These are phyloP conservation scores for Trichosanthes truncata DNA, from an alignment of 306 rosid genomes.

Conservation along the genomic window DNA sequence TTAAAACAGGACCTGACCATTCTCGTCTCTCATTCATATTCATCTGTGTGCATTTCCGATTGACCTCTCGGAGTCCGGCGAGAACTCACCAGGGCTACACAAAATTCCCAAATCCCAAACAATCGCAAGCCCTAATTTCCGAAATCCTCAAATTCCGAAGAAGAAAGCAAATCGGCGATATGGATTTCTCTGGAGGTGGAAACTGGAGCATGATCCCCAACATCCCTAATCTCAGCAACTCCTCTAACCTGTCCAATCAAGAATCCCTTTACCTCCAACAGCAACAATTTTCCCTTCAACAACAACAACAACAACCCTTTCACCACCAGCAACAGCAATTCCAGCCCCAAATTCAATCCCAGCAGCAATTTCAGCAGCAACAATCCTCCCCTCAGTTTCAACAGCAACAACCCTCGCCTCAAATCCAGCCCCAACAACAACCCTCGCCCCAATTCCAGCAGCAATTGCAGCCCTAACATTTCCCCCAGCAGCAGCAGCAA, in stretches of 20 bases:
- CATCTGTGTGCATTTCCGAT: neutral
- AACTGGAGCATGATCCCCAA: conserved; percentile 71
- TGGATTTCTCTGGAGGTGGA: conserved; percentile 67
- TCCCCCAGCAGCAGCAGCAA: conserved; percentile 36
- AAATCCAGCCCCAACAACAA: conserved; percentile 20
- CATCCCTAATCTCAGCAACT: conserved; percentile 43
- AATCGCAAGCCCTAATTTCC: neutral
- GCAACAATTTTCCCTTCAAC: conserved; percentile 36
- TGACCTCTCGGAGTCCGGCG: neutral
- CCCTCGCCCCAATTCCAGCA: conserved; percentile 20
- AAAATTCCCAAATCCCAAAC: neutral
- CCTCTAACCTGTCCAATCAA: conserved; percentile 49
- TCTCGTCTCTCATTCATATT: neutral
- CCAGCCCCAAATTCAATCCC: conserved; percentile 20
- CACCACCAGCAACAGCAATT: conserved; percentile 10
- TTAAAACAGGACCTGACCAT: neutral
- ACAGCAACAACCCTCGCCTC: conserved; percentile 18
- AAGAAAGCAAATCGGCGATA: conserved; percentile 6
- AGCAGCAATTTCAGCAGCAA: conserved; percentile 35
- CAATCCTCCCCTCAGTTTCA: conserved; percentile 26
- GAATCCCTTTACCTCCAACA: conserved; percentile 57
- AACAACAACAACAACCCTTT: conserved; percentile 18
- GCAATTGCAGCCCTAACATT: conserved; percentile 26
- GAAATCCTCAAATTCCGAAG: neutral
- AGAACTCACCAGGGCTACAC: neutral